Evolutionary conservation across 1,284 basidiomycete genomes (phyloP), one percentile per base, ranked within the genome.

Genomic region (Puccinia triticina): DNA sequence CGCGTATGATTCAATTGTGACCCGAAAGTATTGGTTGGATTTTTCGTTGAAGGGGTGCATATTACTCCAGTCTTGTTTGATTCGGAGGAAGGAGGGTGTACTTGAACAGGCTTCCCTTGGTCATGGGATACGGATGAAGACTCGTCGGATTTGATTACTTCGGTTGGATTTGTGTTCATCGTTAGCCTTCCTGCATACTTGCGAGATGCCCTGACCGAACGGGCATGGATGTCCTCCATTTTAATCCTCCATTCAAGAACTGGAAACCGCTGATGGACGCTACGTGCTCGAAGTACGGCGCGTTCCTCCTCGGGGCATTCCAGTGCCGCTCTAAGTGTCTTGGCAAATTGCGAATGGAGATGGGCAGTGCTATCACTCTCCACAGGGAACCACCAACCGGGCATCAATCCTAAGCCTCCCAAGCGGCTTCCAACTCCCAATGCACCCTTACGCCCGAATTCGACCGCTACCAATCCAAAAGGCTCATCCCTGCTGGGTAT

Each of bases 241-340:
- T 93, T 91, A 87, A 96, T 94, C 86, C 94, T 93, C 94, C 94
- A 96, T 88, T 96, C 94, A 55, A 96, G 93, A 83, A 96, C 94
- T 7, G 94, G 94, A 92, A 96, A 96, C 86, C 94, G 93, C 86
- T 96, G 94, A 7, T 96, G 91, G 32, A 94, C 94, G 43, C 94
- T 96, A 72, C 94, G 91, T 61, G 94, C 94, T 86, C 94, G 93
- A 21, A 96, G 90, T 85, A 96, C 91, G 11, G 94, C 94, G 84
- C 94, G 92, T 85, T 96, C 94, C 87, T 96, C 92, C 85, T 93
- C 91, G 0, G 92, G 91, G 10, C 94, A 95, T 87, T 93, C 96
- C 84, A 96, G 89, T 3, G 94, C 94, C 88, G 95, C 90, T 87
- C 95, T 96, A 89, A 96, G 92, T 21, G 94, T 96, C 88, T 95